Base-by-base conservation (phyloP, 1,284 basidiomycete genomes). In the Pseudozyma flocculosa region DNA sequence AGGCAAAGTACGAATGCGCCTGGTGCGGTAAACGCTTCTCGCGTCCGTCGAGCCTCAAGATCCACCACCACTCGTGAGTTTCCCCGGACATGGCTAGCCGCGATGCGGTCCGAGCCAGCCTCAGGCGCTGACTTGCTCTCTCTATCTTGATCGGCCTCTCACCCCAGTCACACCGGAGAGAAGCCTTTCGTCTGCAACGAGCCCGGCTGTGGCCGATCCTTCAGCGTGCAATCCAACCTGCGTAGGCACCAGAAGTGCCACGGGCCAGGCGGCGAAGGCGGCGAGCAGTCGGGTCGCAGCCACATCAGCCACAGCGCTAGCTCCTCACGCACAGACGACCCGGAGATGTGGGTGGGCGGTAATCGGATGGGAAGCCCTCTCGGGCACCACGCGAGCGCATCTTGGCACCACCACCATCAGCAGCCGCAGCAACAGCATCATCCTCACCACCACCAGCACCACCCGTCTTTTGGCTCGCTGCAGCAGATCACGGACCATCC, bases 191-290 rank as follows among this genome's bases (percentile, higher is more conserved):
- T 68, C 9, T 76, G 74, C 56, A 62, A 68, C 38, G 61, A 61
- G 30, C 68, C 70, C 2, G 70, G 69, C 3, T 76, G 75, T 40
- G 71, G 73, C n/a, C 51, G 73, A 11, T 63, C 64, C 5, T 76
- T 76, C 49, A 74, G 72, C 47, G 75, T 76, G 7, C 73, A 76
- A 37, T 73, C 70, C 32, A 76, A 76, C 36, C 54, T 76, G 29
- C 57, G 75, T 14, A 61, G 75, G n/a, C 75, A 76, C 43, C 71
- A 74, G 48, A 72, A 70, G 38, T 67, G 61, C 24, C 74, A 76
- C 40, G 51, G 48, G 10, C 57, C 57, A 3, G 62, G 62, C 24
- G 50, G 51, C 24, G 62, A 65, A 4, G 26, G 11, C 26, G 11
- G 11, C 26, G 26, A 29, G 26, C 26, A 29, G 26, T 5, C 26